Conservation (phyloP, 345 rosid genomes). For the Linum trigynum region DNA sequence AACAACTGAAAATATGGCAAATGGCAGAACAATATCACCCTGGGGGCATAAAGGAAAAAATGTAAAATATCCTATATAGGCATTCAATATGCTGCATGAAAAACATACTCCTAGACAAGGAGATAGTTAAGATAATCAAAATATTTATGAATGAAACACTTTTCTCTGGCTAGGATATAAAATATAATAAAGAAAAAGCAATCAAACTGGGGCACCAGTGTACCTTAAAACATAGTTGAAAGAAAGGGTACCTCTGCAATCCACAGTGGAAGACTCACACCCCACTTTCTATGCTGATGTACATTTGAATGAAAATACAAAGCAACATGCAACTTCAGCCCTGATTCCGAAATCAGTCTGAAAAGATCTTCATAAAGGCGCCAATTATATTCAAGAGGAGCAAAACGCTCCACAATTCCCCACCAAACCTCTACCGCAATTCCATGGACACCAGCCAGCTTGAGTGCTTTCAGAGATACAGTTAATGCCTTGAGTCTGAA, state of each 20-base stretch:
- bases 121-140: neutral
- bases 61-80: neutral
- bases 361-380: constrained; percentile 53
- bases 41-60: neutral
- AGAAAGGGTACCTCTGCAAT: constrained; percentile 43
- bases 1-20: neutral
- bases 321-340: constrained; percentile 50
- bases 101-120: neutral
- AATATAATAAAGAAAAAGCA: neutral
- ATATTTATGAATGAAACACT: neutral
- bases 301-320: constrained; percentile 54
- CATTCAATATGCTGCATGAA: neutral
- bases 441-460: constrained; percentile 68
- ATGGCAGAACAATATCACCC: neutral
- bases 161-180: neutral
- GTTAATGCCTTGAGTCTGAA: constrained; percentile 61
- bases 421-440: constrained; percentile 68
- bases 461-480: constrained; percentile 61
- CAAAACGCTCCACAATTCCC: constrained; percentile 58
- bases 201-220: neutral
- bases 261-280: constrained; percentile 58
- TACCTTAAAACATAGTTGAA: constrained; percentile 11
- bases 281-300: constrained; percentile 35
- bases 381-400: constrained; percentile 52
- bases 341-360: constrained; percentile 42